Evolutionary conservation across 1,284 basidiomycete genomes (phyloP), one percentile per base, ranked within the genome.

Genomic region (Trichosporon sp.): DNA sequence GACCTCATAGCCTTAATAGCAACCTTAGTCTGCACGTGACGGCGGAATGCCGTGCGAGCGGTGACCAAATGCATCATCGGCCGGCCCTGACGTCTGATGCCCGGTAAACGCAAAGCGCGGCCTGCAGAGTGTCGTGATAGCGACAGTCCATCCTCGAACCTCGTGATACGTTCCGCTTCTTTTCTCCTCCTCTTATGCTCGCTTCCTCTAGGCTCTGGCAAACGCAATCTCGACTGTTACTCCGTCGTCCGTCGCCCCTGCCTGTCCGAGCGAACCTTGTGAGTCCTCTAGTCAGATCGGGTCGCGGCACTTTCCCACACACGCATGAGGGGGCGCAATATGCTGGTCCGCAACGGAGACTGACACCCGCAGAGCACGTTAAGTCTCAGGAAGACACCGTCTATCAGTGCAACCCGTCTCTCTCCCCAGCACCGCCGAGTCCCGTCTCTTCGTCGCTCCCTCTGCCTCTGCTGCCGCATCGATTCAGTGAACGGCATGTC

Each of bases 381-480:
- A 15, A 29, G 27, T 31, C 1, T n/a, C 29, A n/a, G 29, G n/a
- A 31, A 31, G 27, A 60, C 56, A 32, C 56, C 12, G 5, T 56
- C n/a, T 27, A 6, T 53, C 32, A 51, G 62, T 25, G 12, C 32
- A 18, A n/a, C 56, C 23, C 31, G 53, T n/a, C 21, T 18, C 7
- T 60, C 64, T 13, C 18, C 15, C 2, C 53, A 27, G 29, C 47
- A 13, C 2, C 64, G 27, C 35, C n/a, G 60, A n/a, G 21, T 21
- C 8, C 68, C 64, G 13, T 42, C 13, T 34, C 53, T 27, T 23
- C 66, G 56, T 47, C 71, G 71, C 58, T 5, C 34, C 29, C 67
- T 70, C 23, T 73, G 72, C 51, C 69, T 73, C 67, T 73, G 72
- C 72, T 69, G 63, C 60, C 67, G 64, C 65, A 38, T 66, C 32